Conservation (phyloP, 2,329 filamentous ascomycete genomes). For the Apiospora sp. region DNA sequence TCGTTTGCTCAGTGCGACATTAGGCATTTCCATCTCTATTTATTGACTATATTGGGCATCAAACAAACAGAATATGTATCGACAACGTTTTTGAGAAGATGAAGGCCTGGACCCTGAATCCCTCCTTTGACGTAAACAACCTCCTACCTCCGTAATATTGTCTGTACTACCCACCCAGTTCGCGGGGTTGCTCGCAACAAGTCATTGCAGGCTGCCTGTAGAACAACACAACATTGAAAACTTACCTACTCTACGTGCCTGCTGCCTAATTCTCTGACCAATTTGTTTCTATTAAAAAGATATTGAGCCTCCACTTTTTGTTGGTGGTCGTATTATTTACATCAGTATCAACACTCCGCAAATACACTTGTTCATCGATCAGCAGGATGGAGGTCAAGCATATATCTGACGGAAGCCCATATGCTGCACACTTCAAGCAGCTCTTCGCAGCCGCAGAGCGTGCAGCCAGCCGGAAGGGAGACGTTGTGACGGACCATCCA, state of each 20-base stretch:
- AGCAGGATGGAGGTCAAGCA: constrained; percentile 30
- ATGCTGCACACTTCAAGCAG: background rate
- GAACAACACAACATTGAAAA: background rate
- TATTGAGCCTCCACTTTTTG: background rate
- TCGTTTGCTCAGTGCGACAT: background rate
- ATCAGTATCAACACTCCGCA: background rate
- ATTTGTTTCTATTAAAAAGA: background rate
- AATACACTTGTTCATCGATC: no score
- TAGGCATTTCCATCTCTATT: background rate
- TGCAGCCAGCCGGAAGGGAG: constrained; percentile 29
- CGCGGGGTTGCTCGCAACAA: background rate
- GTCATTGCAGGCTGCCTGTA: background rate
- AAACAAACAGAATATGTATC: background rate
- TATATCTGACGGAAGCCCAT: constrained; percentile 24
- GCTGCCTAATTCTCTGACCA: background rate
- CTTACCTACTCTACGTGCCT: background rate
- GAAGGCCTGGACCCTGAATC: background rate
- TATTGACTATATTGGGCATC: background rate
- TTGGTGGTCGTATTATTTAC: background rate
- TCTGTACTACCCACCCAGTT: background rate
- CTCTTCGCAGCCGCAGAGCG: constrained; percentile 21
- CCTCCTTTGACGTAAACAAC: background rate
- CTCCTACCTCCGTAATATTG: background rate
- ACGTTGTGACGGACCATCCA: constrained; percentile 30
- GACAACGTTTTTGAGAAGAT: background rate